A percentile compares a stretch with the other conserved stretches of the same genome.
Conservation (phyloP, 495 filamentous ascomycete species). For the Penicillium tannophilum region DNA sequence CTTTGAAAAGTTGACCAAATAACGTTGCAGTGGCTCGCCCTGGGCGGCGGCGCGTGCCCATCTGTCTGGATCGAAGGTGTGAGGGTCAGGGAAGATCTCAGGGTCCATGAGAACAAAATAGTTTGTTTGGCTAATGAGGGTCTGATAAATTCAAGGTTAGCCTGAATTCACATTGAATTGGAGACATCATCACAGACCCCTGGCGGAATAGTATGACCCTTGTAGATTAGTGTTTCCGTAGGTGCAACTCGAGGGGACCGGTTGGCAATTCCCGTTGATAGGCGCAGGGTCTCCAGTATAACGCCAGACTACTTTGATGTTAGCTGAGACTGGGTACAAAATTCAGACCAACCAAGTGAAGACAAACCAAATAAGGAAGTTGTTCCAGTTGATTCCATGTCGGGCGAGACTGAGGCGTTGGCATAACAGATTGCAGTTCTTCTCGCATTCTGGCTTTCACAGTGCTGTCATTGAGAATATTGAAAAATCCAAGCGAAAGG, state of each 20-base stretch:
- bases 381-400: constrained; percentile 48
- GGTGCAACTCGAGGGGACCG: constrained; percentile 47
- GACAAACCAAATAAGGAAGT: constrained; percentile 50
- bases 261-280: constrained; percentile 41
- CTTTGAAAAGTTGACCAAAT: constrained; percentile 44
- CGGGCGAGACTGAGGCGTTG: constrained; percentile 24
- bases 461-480: constrained; percentile 12
- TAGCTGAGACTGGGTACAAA: neutral
- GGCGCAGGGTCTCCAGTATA: constrained; percentile 49
- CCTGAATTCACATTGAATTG: constrained; percentile 11
- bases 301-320: constrained; percentile 32
- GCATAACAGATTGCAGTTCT: constrained; percentile 38
- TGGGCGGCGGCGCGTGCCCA: constrained; percentile 44
- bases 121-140: constrained; percentile 46
- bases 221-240: constrained; percentile 42
- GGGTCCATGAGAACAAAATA: constrained; percentile 50
- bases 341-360: neutral
- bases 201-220: constrained; percentile 38
- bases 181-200: constrained; percentile 25
- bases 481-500: constrained; percentile 20
- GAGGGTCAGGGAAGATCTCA: constrained; percentile 49
- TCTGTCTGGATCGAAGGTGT: constrained; percentile 50
- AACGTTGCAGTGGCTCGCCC: constrained; percentile 36
- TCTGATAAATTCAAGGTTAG: constrained; percentile 23
- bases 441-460: constrained; percentile 26